A percentile compares a stretch with the other conserved stretches of the same genome.
phyloP scores from a whole-genome alignment of 106 monocot species.

The Phalaenopsis equestris region DNA sequence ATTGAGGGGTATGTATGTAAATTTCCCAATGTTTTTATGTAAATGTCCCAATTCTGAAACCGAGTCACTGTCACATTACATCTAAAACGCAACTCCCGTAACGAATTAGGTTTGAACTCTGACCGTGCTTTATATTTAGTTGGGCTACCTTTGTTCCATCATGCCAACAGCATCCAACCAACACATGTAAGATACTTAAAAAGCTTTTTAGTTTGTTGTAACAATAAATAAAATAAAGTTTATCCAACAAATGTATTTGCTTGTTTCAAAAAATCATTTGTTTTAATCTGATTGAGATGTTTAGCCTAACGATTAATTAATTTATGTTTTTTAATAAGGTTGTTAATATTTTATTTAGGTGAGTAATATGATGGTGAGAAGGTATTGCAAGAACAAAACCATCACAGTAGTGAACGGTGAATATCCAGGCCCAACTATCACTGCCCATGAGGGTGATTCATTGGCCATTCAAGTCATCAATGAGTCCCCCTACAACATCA shows the following conservation, averaged over 20 bases:
- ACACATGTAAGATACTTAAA: too few species aligned
- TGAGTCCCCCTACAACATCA: slow-evolving; percentile 44
- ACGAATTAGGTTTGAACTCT: too few species aligned
- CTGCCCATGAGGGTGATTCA: slow-evolving; percentile 39
- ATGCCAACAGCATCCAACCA: too few species aligned
- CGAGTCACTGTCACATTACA: too few species aligned
- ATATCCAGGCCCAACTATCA: slow-evolving; percentile 44
- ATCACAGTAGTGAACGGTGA: slow-evolving; percentile 41
- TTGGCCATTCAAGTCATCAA: slow-evolving; percentile 51
- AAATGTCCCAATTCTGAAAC: too few species aligned
- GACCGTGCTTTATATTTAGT: too few species aligned
- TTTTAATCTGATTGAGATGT: background rate
- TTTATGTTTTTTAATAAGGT: background rate
- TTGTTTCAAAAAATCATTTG: background rate
- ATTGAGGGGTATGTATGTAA: too few species aligned
- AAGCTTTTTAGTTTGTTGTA: background rate
- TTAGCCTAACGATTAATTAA: background rate
- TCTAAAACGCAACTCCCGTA: too few species aligned
- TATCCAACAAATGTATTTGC: background rate
- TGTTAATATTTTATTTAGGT: slow-evolving; percentile 14
- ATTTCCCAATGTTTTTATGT: too few species aligned
- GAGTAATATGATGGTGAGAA: slow-evolving; percentile 12
- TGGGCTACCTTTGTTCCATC: too few species aligned
- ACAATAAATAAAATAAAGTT: background rate
- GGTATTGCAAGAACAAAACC: slow-evolving; percentile 15